Percentiles rank a stretch among this genome's conserved stretches.
phyloP scores from a whole-genome alignment of 2,329 filamentous ascomycete genomes.

The Pseudocercospora pini-densiflorae region DNA sequence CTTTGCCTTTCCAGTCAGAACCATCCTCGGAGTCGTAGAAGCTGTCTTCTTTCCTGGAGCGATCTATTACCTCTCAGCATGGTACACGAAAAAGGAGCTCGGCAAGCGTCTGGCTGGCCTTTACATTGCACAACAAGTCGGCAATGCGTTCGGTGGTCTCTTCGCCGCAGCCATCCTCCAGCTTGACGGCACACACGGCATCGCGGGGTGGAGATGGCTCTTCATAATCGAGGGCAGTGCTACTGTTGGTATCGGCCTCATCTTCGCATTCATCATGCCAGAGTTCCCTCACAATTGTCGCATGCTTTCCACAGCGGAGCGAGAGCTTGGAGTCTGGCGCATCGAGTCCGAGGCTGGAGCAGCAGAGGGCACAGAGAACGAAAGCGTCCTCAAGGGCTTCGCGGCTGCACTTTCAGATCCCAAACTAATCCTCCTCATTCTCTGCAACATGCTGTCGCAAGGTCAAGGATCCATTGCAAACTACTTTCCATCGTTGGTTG shows the following conservation, averaged over 20 bases:
- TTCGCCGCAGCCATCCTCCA: background rate
- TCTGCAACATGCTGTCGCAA: too few species aligned
- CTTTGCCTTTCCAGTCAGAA: too few species aligned
- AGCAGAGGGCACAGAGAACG: too few species aligned
- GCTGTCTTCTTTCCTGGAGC: background rate
- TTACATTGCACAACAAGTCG: background rate
- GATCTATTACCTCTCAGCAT: background rate
- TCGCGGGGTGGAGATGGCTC: background rate
- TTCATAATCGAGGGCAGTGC: background rate
- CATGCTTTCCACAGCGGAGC: too few species aligned
- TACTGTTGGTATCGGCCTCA: constrained; percentile 9
- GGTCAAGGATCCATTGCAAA: too few species aligned
- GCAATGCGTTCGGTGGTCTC: background rate
- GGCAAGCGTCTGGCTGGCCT: background rate
- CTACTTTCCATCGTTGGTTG: too few species aligned
- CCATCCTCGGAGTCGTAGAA: too few species aligned
- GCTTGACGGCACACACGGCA: background rate
- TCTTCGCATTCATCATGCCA: constrained; percentile 33
- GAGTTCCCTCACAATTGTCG: constrained; percentile 38
- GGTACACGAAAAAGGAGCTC: background rate
- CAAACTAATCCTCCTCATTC: too few species aligned
- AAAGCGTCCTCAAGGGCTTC: too few species aligned
- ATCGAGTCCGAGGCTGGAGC: too few species aligned
- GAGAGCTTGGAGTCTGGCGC: too few species aligned
- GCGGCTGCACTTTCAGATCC: too few species aligned